These are phyloP conservation scores for Scolecobasidium constrictum DNA, from an alignment of 2,329 filamentous ascomycete species.

Conservation along the genomic window DNA sequence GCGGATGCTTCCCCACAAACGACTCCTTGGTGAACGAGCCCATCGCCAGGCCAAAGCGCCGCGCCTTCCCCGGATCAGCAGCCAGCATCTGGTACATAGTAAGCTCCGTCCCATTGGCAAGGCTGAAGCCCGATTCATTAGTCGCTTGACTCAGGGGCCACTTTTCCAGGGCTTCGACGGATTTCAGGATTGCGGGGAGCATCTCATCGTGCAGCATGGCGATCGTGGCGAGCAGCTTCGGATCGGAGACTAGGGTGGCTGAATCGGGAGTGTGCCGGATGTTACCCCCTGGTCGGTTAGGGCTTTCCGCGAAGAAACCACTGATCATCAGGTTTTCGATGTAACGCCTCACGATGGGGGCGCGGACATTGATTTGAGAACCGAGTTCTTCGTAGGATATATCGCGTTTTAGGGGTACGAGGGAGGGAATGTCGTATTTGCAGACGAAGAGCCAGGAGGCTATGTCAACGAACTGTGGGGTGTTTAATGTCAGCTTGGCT, in stretches of 20 bases:
- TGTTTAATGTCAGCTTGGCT: background rate
- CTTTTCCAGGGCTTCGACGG: background rate
- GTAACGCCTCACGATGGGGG: background rate
- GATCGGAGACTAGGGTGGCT: background rate
- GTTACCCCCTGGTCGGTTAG: background rate
- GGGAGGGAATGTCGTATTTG: background rate
- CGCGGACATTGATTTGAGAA: background rate
- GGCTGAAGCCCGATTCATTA: background rate
- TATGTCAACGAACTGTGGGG: background rate
- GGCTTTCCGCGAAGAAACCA: background rate
- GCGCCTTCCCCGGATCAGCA: background rate
- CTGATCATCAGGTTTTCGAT: conserved; percentile 1
- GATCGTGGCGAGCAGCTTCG: background rate
- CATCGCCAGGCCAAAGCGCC: background rate
- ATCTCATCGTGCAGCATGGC: background rate
- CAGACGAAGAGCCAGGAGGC: background rate
- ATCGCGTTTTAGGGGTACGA: background rate
- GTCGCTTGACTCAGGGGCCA: background rate
- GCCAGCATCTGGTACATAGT: background rate
- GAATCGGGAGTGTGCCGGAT: background rate
- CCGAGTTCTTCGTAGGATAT: conserved; percentile 3
- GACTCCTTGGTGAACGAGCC: background rate
- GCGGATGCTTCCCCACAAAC: background rate
- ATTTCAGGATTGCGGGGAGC: background rate
- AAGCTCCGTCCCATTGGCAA: background rate